phyloP scores from a whole-genome alignment of 2,329 filamentous ascomycete genomes.

The Hypoxylon sp. region DNA sequence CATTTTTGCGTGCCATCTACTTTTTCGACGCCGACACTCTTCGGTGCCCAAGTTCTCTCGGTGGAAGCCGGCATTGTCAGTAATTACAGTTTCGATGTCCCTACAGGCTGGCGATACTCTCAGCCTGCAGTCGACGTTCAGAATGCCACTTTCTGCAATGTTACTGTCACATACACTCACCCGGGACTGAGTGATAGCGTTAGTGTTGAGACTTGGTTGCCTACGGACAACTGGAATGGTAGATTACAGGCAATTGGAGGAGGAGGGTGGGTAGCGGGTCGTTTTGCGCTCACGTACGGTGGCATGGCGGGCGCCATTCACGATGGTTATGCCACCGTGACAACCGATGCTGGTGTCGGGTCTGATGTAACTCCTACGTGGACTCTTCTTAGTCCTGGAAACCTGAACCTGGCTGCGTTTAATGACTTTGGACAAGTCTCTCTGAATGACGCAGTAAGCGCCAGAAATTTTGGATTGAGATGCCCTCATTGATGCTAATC shows the following conservation, averaged over 20 bases:
- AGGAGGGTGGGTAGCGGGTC: constrained; percentile 53
- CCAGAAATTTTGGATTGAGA: not conserved
- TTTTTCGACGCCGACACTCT: not conserved
- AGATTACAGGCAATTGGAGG: constrained; percentile 59
- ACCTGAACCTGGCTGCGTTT: constrained; percentile 45
- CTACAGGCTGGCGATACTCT: constrained; percentile 5
- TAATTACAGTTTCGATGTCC: constrained; percentile 13
- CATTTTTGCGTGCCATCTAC: not conserved
- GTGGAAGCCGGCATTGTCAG: constrained; percentile 1
- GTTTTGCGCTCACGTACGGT: constrained; percentile 23
- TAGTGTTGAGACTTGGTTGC: constrained; percentile 56
- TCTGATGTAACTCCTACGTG: constrained; percentile 31
- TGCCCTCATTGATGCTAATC: not conserved
- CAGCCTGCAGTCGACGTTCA: constrained; percentile 10
- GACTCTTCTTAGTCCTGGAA: constrained; percentile 45
- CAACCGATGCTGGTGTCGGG: constrained; percentile 48
- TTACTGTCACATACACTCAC: constrained; percentile 61
- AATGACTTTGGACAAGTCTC: constrained; percentile 45
- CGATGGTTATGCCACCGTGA: constrained; percentile 48
- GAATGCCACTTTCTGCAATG: constrained; percentile 57
- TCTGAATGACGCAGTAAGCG: constrained; percentile 23
- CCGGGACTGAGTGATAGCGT: constrained; percentile 58
- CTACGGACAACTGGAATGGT: constrained; percentile 55
- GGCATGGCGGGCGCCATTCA: constrained; percentile 45
- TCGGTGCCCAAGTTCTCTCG: constrained; percentile 6